phyloP scores from a whole-genome alignment of 148 eudicot species.

The Salicornia ramosissima region DNA sequence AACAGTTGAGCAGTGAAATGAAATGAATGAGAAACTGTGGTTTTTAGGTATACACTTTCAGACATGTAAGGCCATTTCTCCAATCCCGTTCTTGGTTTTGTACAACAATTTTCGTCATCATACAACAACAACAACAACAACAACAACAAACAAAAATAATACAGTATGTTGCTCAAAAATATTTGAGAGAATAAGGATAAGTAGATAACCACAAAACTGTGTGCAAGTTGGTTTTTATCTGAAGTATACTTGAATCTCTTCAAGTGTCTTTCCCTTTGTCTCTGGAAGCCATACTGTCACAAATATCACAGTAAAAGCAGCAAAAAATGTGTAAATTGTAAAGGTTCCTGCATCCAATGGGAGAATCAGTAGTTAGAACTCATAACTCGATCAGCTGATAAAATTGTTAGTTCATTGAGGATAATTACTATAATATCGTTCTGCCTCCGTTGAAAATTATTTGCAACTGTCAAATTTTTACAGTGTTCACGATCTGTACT shows the following conservation, averaged over 20 bases:
- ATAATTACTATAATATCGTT: no score
- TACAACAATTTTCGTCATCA: neutral
- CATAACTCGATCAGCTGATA: neutral
- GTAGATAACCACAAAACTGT: neutral
- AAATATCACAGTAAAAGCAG: conserved; percentile 47
- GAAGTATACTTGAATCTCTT: conserved; percentile 72
- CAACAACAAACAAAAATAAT: neutral
- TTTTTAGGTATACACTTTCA: neutral
- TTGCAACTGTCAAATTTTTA: no score
- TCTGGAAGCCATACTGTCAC: conserved; percentile 77
- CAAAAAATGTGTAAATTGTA: conserved; percentile 47
- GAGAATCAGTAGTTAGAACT: neutral
- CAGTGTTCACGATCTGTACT: no score
- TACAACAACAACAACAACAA: neutral
- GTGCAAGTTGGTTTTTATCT: conserved; percentile 29
- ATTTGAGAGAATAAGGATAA: neutral
- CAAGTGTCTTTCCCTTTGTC: conserved; percentile 83
- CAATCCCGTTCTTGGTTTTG: neutral
- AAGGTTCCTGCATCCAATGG: conserved; percentile 55
- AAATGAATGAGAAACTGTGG: conserved; percentile 14
- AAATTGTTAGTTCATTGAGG: neutral
- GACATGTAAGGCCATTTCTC: neutral
- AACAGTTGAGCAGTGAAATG: conserved; percentile 3
- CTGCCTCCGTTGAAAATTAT: no score
- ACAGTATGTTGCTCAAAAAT: conserved; percentile 24